Percentiles rank a stretch among this genome's conserved stretches.
Conservation (phyloP, 2,329 filamentous ascomycete species). For the Sarocladium oryzae region DNA sequence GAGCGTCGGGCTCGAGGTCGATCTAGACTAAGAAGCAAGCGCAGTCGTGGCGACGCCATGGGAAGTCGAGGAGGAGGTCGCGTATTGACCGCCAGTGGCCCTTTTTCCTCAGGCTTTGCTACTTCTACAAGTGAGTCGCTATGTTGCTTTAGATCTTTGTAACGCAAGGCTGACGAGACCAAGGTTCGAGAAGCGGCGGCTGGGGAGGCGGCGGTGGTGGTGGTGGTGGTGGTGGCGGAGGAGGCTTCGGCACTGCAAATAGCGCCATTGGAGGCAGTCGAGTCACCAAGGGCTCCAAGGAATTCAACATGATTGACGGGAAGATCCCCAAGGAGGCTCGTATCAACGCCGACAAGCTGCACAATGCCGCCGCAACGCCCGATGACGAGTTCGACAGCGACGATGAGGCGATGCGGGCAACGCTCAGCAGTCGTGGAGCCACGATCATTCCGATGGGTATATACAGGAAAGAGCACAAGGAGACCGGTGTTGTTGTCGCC, state of each 20-base stretch:
- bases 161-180: background rate
- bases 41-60: constrained; percentile 39
- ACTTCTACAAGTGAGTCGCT: constrained; percentile 16
- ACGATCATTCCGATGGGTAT: constrained; percentile 49
- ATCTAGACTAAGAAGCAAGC: constrained; percentile 33
- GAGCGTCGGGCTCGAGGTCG: constrained; percentile 32
- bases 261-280: constrained; percentile 17
- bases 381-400: constrained; percentile 40
- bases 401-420: constrained; percentile 34
- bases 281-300: constrained; percentile 27
- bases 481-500: constrained; percentile 45
- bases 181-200: constrained; percentile 16
- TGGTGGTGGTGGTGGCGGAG: constrained; percentile 17
- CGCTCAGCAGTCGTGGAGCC: constrained; percentile 22
- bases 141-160: background rate
- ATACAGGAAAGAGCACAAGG: constrained; percentile 46
- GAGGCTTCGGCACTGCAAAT: constrained; percentile 20
- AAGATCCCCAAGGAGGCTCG: constrained; percentile 34
- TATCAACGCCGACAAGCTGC: constrained; percentile 52
- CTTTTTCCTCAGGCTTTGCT: constrained; percentile 28
- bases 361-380: constrained; percentile 28
- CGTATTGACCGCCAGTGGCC: constrained; percentile 30
- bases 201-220: constrained; percentile 16
- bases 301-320: constrained; percentile 29
- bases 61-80: constrained; percentile 33